phyloP scores from a whole-genome alignment of 345 rosid species.

The Aurinia saxatilis region DNA sequence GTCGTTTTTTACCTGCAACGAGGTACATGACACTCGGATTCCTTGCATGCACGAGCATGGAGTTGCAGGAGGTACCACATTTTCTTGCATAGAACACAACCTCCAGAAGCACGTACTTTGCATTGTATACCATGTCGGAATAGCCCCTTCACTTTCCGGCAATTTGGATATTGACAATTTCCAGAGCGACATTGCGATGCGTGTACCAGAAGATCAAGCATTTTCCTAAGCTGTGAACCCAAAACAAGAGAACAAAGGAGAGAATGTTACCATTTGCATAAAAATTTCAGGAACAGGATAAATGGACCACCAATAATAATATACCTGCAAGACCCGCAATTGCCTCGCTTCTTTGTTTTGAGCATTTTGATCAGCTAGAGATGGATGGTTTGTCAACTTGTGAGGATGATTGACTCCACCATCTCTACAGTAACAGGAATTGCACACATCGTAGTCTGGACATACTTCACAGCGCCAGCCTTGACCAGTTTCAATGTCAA shows the following conservation, averaged over 20 bases:
- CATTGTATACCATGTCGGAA: slow-evolving; percentile 97
- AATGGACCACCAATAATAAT: not conserved
- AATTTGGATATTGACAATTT: slow-evolving; percentile 91
- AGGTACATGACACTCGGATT: slow-evolving; percentile 92
- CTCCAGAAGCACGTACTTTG: slow-evolving; percentile 91
- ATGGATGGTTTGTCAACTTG: slow-evolving; percentile 92
- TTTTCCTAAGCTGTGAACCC: slow-evolving; percentile 84
- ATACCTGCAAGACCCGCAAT: slow-evolving; percentile 72
- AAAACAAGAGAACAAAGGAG: not conserved
- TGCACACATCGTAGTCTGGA: slow-evolving; percentile 95
- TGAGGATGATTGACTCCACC: slow-evolving; percentile 97
- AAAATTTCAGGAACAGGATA: not conserved
- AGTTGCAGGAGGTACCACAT: slow-evolving; percentile 99
- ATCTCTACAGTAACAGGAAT: slow-evolving; percentile 77
- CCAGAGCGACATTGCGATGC: slow-evolving; percentile 92
- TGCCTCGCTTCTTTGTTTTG: slow-evolving; percentile 99
- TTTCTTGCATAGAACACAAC: slow-evolving; percentile 88
- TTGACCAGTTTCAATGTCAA: slow-evolving; percentile 98
- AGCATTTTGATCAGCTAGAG: slow-evolving; percentile 93
- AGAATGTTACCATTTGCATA: not conserved
- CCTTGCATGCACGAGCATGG: slow-evolving; percentile 99
- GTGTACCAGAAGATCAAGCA: slow-evolving; percentile 98
- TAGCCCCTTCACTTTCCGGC: slow-evolving; percentile 96
- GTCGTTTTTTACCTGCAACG: slow-evolving; percentile 81
- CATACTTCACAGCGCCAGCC: slow-evolving; percentile 99